Percentiles rank a stretch among this genome's conserved stretches.
Conservation (phyloP, 2,329 filamentous ascomycete genomes). For the Davidsoniella neocaledoniae region DNA sequence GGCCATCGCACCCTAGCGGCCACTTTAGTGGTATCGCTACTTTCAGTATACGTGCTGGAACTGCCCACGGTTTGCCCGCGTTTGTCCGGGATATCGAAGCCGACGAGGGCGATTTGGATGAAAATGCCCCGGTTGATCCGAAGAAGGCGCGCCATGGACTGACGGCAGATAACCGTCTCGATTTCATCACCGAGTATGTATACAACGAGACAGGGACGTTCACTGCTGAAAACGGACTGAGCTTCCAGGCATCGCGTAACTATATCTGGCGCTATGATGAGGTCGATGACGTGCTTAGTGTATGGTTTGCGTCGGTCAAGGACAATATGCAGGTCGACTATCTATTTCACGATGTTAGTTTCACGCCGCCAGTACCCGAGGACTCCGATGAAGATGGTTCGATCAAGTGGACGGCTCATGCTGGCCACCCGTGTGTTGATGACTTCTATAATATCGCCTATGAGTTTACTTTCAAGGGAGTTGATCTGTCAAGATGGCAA, state of each 20-base stretch:
- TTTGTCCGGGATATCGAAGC: neutral
- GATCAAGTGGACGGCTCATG: constrained; percentile 40
- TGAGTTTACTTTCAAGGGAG: constrained; percentile 44
- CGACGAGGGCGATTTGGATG: constrained; percentile 17
- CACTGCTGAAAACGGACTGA: constrained; percentile 35
- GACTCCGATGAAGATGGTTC: constrained; percentile 8
- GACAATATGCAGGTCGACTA: constrained; percentile 49
- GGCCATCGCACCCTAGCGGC: constrained; percentile 44
- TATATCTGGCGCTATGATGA: constrained; percentile 61
- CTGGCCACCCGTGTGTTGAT: constrained; percentile 52
- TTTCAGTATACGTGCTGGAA: constrained; percentile 34
- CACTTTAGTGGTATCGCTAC: constrained; percentile 46
- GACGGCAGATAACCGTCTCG: constrained; percentile 14
- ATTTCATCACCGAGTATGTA: constrained; percentile 38
- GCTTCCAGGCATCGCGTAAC: constrained; percentile 43
- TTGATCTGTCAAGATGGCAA: constrained; percentile 40
- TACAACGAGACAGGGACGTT: constrained; percentile 55
- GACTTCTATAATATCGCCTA: constrained; percentile 58
- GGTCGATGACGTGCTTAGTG: constrained; percentile 40
- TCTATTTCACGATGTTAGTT: constrained; percentile 58
- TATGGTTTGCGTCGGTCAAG: constrained; percentile 56
- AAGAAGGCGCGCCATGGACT: neutral
- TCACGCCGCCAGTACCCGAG: constrained; percentile 25
- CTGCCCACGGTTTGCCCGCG: constrained; percentile 1
- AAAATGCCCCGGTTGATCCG: constrained; percentile 3